phyloP scores from a whole-genome alignment of 805 yeast species.

The Saturnispora hagleri region DNA sequence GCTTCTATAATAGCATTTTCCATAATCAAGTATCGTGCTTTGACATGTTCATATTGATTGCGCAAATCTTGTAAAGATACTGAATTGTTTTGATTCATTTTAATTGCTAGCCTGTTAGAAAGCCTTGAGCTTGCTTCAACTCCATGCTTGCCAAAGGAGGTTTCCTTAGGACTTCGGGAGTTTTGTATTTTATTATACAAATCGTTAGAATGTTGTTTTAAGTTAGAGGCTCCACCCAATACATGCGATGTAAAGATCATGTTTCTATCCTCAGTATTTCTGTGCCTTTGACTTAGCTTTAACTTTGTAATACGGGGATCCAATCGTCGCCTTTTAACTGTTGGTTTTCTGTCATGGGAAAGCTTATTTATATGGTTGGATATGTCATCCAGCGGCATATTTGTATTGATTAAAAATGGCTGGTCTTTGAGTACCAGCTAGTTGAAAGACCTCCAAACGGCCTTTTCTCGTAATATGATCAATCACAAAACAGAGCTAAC shows the following conservation, averaged over 20 bases:
- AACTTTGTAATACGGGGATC: not conserved
- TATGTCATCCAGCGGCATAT: conserved; percentile 4
- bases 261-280: not conserved
- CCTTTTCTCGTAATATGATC: not conserved
- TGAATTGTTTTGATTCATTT: not conserved
- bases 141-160: not conserved
- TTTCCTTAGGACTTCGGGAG: not conserved
- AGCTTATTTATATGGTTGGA: not conserved
- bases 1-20: conserved; percentile 19
- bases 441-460: not conserved
- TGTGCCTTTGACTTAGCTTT: not conserved
- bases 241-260: not conserved
- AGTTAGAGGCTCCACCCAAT: not conserved
- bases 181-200: not conserved
- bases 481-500: not conserved
- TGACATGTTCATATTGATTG: not conserved
- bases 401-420: conserved; percentile 3
- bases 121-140: not conserved
- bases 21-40: conserved; percentile 19
- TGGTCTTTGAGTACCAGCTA: not conserved
- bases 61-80: not conserved
- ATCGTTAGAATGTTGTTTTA: not conserved
- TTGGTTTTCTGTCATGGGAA: not conserved
- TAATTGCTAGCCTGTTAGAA: not conserved
- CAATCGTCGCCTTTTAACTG: conserved; percentile 4